Conservation (phyloP, 1,284 basidiomycete genomes). For the Trametes hirsuta region DNA sequence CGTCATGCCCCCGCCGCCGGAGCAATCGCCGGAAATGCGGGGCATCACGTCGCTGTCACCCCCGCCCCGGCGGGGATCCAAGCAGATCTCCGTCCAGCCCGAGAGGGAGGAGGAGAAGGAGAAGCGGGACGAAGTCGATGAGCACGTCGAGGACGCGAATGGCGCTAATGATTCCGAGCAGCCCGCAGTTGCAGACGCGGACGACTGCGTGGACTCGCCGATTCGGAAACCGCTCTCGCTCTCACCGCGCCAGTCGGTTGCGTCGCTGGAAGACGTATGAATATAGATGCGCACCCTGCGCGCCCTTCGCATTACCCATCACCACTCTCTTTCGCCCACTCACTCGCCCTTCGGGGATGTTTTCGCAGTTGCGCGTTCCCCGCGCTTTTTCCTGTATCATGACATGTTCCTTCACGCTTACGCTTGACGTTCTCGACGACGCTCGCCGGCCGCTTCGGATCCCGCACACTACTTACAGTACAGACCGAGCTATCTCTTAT, state of each 20-base stretch:
- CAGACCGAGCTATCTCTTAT: conserved; percentile 1
- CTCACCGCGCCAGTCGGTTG: conserved; percentile 16
- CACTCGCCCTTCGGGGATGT: neutral
- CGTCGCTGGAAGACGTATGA: conserved; percentile 26
- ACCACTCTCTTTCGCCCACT: neutral
- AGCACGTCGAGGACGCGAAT: neutral
- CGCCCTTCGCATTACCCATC: neutral
- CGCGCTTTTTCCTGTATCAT: conserved; percentile 23
- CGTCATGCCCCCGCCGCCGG: conserved; percentile 28
- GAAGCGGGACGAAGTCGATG: neutral
- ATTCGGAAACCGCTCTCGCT: conserved; percentile 22
- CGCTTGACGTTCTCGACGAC: conserved; percentile 15
- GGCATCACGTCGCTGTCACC: conserved; percentile 61
- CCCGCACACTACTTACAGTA: conserved; percentile 10
- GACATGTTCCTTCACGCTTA: conserved; percentile 6
- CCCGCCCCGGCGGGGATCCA: conserved; percentile 60
- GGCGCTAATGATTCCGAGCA: neutral
- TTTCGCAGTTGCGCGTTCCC: neutral
- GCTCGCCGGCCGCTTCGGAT: conserved; percentile 3
- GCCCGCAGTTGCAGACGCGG: neutral
- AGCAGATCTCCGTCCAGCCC: conserved; percentile 37
- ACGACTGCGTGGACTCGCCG: conserved; percentile 3
- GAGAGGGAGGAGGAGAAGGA: conserved; percentile 24
- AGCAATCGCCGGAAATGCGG: conserved; percentile 38
- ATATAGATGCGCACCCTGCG: conserved; percentile 13